These are phyloP conservation scores for Solanum appendiculatum DNA, from an alignment of 257 asterid genomes.

Conservation along the genomic window DNA sequence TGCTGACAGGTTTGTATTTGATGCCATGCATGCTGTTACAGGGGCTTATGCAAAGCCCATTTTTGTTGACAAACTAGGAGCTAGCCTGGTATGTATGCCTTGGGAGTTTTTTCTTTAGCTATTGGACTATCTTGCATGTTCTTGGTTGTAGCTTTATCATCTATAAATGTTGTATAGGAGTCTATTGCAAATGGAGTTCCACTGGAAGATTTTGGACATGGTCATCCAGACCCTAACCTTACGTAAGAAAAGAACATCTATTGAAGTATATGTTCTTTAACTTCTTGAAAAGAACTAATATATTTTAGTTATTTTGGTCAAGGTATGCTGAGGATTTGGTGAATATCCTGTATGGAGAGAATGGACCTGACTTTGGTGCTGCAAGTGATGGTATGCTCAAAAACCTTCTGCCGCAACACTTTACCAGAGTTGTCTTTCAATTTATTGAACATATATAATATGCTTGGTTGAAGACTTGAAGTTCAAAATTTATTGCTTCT, in stretches of 20 bases:
- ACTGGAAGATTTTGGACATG: constrained; percentile 92
- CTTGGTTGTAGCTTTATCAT: background rate
- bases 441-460: background rate
- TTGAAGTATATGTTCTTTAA: background rate
- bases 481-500: background rate
- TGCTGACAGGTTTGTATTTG: constrained; percentile 70
- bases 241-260: constrained; percentile 46
- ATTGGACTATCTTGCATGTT: background rate
- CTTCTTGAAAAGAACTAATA: constrained; percentile 1
- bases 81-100: constrained; percentile 45
- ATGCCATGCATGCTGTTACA: constrained; percentile 99
- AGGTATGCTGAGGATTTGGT: constrained; percentile 97
- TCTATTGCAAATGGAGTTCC: constrained; percentile 85
- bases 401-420: background rate
- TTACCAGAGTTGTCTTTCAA: background rate
- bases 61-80: constrained; percentile 91
- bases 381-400: constrained; percentile 86
- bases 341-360: constrained; percentile 57
- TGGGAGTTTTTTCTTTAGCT: background rate
- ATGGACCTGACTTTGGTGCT: constrained; percentile 96
- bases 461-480: background rate
- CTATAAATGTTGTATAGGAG: constrained; percentile 32
- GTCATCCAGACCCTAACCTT: constrained; percentile 99
- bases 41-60: constrained; percentile 98
- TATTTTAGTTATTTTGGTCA: constrained; percentile 14